Percentiles rank a stretch among this genome's conserved stretches.
These are phyloP conservation scores for Euphorbia lathyris DNA, from an alignment of 345 rosid genomes.

Conservation along the genomic window DNA sequence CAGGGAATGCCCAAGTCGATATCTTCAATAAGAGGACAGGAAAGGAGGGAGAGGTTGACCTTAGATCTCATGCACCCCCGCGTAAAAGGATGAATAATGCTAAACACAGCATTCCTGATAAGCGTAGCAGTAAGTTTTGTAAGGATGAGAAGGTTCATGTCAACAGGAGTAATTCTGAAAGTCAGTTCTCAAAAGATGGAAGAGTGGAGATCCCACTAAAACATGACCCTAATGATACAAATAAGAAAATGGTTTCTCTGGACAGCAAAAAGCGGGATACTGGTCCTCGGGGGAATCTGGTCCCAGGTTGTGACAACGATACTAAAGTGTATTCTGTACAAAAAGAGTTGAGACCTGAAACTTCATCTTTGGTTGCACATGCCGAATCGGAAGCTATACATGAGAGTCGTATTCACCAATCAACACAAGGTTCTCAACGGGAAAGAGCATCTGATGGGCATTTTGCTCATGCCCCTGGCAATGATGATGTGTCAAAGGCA, in stretches of 20 bases:
- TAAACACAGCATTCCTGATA: slow-evolving; percentile 19
- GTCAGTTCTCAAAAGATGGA: slow-evolving; percentile 24
- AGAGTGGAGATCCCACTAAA: slow-evolving; percentile 25
- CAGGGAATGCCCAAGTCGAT: slow-evolving; percentile 18
- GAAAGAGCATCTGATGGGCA: slow-evolving; percentile 14
- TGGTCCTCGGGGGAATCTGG: slow-evolving; percentile 18
- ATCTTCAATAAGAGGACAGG: slow-evolving; percentile 25
- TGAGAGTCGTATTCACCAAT: slow-evolving; percentile 11
- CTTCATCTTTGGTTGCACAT: slow-evolving; percentile 13
- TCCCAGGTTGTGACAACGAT: slow-evolving; percentile 24
- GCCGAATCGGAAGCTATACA: slow-evolving; percentile 20
- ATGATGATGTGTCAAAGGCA: slow-evolving; percentile 25
- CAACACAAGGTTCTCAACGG: slow-evolving; percentile 18
- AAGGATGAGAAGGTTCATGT: slow-evolving; percentile 25
- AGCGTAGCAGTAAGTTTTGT: slow-evolving; percentile 14
- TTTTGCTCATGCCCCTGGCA: slow-evolving; percentile 34
- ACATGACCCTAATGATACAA: slow-evolving; percentile 23
- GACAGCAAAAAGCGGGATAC: slow-evolving; percentile 14
- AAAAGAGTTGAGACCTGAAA: slow-evolving; percentile 22
- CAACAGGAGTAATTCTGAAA: slow-evolving; percentile 15
- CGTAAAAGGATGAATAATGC: slow-evolving; percentile 12
- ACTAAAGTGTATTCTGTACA: slow-evolving; percentile 21
- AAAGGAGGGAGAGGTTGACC: slow-evolving; percentile 14
- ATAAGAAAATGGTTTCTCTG: slow-evolving; percentile 17
- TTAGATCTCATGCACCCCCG: slow-evolving; percentile 6